Percentiles rank a stretch among this genome's conserved stretches.
phyloP scores from a whole-genome alignment of 2,329 filamentous ascomycete genomes.

The Aspergillus calidoustus region DNA sequence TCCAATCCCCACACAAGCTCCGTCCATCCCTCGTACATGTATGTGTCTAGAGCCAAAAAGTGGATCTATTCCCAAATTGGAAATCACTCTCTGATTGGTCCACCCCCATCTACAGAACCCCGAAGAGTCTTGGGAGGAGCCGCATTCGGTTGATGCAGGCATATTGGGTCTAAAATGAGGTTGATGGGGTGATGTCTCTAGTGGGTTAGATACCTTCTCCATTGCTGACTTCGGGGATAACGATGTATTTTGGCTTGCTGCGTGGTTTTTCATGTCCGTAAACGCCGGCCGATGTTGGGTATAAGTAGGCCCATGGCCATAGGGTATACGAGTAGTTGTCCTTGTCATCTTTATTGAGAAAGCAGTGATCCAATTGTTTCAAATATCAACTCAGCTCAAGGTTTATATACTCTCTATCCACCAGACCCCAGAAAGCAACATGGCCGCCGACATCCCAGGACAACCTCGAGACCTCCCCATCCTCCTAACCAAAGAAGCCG shows the following conservation, averaged over 20 bases:
- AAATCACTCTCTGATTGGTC: slow-evolving; percentile 12
- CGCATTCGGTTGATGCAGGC: neutral
- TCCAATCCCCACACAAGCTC: too few species aligned
- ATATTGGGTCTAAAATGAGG: neutral
- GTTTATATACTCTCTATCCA: neutral
- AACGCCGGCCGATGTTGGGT: neutral
- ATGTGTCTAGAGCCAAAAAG: neutral
- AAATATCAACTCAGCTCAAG: neutral
- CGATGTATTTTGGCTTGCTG: neutral
- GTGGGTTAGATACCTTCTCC: neutral
- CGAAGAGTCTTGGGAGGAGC: too few species aligned
- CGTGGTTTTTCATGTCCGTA: neutral
- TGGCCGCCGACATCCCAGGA: slow-evolving; percentile 4
- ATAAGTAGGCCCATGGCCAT: neutral
- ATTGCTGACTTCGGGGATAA: slow-evolving; percentile 1
- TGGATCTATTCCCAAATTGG: neutral
- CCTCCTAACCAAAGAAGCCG: slow-evolving; percentile 1
- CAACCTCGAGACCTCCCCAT: slow-evolving; percentile 10
- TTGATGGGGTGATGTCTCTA: neutral
- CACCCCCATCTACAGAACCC: neutral
- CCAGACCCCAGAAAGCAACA: neutral
- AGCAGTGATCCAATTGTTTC: neutral
- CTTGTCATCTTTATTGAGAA: neutral
- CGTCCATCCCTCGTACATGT: too few species aligned
- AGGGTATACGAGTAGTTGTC: neutral